Percentiles rank a stretch among this genome's conserved stretches.
Conservation (phyloP, 2,329 filamentous ascomycete species). For the Penicillium capsulatum region DNA sequence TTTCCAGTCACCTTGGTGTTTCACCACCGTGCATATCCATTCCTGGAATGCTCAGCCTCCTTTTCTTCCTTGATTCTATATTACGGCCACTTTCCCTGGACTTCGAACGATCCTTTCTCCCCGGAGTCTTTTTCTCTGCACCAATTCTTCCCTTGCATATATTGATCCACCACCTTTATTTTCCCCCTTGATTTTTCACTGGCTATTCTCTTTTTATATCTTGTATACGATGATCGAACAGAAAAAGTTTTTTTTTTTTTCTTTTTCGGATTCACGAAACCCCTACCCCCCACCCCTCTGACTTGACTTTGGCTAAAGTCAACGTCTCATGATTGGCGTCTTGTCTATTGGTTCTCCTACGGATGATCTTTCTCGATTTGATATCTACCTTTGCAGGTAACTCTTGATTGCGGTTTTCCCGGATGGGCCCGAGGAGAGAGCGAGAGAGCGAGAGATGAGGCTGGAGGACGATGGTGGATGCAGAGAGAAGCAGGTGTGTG, state of each 20-base stretch:
- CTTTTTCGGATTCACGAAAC: slow-evolving; percentile 35
- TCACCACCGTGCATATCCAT: slow-evolving; percentile 13
- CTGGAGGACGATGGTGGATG: slow-evolving; percentile 26
- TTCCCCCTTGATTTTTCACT: slow-evolving; percentile 14
- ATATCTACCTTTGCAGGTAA: slow-evolving; percentile 14
- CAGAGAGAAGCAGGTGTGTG: slow-evolving; percentile 19
- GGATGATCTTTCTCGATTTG: slow-evolving; percentile 34
- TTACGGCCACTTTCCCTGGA: slow-evolving; percentile 29
- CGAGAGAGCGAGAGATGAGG: slow-evolving; percentile 31
- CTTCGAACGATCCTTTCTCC: slow-evolving; percentile 22
- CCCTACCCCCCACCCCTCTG: slow-evolving; percentile 26
- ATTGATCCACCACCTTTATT: slow-evolving; percentile 29
- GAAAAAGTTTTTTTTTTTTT: slow-evolving; percentile 17
- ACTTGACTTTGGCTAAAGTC: slow-evolving; percentile 30
- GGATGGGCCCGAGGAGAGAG: slow-evolving; percentile 32
- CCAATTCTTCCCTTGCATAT: slow-evolving; percentile 39
- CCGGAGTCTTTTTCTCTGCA: slow-evolving; percentile 16
- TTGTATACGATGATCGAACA: slow-evolving; percentile 45
- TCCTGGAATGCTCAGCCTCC: slow-evolving; percentile 17
- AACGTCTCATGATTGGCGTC: slow-evolving; percentile 43
- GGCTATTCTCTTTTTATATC: slow-evolving; percentile 27
- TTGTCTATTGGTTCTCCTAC: slow-evolving; percentile 34
- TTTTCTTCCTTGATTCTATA: slow-evolving; percentile 25
- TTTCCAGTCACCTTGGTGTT: slow-evolving; percentile 7
- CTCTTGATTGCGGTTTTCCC: slow-evolving; percentile 27